phyloP scores from a whole-genome alignment of 108 stramenopile species.

The Nitzschia inconspicua region DNA sequence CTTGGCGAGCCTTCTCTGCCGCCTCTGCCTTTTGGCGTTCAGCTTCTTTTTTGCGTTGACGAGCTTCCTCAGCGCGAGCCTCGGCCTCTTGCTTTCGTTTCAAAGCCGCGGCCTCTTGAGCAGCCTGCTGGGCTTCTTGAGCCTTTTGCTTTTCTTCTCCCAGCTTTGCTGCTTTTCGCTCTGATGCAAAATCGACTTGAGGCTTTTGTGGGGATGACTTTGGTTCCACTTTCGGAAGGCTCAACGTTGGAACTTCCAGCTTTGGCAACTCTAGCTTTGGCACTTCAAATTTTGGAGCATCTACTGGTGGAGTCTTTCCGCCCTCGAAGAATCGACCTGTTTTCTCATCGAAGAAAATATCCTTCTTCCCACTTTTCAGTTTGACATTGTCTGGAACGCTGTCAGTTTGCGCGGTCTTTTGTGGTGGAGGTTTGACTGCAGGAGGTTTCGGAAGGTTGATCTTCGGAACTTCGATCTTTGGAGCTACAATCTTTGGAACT shows the following conservation, averaged over 20 bases:
- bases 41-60: conserved; percentile 9
- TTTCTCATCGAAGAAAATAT: conserved; percentile 60
- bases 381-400: conserved; percentile 10
- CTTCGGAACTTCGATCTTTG: conserved; percentile 38
- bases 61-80: conserved; percentile 1
- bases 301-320: neutral
- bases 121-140: conserved; percentile 9
- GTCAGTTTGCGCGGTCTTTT: conserved; percentile 6
- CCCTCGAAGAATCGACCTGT: conserved; percentile 66
- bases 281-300: conserved; percentile 25
- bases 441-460: conserved; percentile 21
- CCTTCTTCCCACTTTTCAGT: conserved; percentile 32
- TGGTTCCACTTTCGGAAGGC: neutral
- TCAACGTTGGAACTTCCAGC: neutral
- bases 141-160: conserved; percentile 6
- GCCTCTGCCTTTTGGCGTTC: neutral
- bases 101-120: conserved; percentile 7
- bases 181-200: neutral
- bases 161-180: neutral
- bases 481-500: conserved; percentile 25
- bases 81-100: conserved; percentile 13
- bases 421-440: conserved; percentile 6
- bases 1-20: conserved; percentile 13
- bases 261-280: conserved; percentile 41
- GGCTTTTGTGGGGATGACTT: conserved; percentile 5